Evolutionary conservation across 2,329 filamentous ascomycete genomes (phyloP).

Genomic region (Tricladium varicosporioides): DNA sequence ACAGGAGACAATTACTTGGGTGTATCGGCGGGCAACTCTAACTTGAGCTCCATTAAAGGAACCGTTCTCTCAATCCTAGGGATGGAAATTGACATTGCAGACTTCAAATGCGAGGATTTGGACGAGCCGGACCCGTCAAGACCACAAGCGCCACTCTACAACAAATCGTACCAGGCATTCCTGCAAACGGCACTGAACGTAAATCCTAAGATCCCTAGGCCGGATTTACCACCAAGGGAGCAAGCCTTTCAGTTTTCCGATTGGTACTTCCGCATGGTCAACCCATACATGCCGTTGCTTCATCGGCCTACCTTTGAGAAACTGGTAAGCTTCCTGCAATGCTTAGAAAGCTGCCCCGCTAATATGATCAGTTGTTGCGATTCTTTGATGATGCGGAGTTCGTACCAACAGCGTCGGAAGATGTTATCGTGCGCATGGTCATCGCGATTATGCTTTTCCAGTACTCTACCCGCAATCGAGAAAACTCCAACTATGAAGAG

Average conservation of each 20-base stretch:
- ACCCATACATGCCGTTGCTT: slow-evolving; percentile 72
- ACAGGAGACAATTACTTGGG: slow-evolving; percentile 65
- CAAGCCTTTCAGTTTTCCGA: slow-evolving; percentile 68
- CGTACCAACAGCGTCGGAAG: slow-evolving; percentile 60
- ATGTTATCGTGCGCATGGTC: slow-evolving; percentile 74
- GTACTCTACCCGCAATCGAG: slow-evolving; percentile 67
- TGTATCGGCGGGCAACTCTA: slow-evolving; percentile 55
- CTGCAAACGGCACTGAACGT: slow-evolving; percentile 62
- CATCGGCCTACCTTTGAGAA: slow-evolving; percentile 72
- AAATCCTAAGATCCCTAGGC: slow-evolving; percentile 52
- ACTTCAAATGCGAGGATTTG: slow-evolving; percentile 65
- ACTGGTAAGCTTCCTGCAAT: slow-evolving; percentile 49
- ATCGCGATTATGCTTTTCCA: slow-evolving; percentile 78
- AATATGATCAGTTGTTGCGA: slow-evolving; percentile 49
- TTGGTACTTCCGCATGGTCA: slow-evolving; percentile 73
- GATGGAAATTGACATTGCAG: slow-evolving; percentile 74
- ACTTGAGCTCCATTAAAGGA: slow-evolving; percentile 71
- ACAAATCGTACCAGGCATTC: slow-evolving; percentile 71
- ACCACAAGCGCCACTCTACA: slow-evolving; percentile 51
- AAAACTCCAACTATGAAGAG: slow-evolving; percentile 51
- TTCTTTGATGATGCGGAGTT: slow-evolving; percentile 70
- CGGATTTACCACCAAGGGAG: slow-evolving; percentile 60
- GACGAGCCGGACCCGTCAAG: slow-evolving; percentile 54
- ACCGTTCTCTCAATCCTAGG: slow-evolving; percentile 77
- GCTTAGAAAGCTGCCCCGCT: background rate